These are phyloP conservation scores for Cadophora luteo-olivacea DNA, from an alignment of 2,329 filamentous ascomycete genomes.

Conservation along the genomic window DNA sequence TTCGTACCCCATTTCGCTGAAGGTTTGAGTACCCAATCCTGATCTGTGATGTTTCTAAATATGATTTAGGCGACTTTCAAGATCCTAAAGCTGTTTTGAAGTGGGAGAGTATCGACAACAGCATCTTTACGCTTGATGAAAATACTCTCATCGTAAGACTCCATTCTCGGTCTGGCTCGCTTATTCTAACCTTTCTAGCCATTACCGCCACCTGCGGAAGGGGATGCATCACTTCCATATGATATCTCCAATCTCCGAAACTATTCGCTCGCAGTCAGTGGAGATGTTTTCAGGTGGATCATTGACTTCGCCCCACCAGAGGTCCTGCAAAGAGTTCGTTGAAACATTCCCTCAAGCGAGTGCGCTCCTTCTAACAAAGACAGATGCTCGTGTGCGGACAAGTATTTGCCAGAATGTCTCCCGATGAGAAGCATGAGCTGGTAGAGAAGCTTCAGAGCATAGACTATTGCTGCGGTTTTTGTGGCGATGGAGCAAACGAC, in stretches of 20 bases:
- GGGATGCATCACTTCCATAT: slow-evolving; percentile 84
- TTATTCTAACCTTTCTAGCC: slow-evolving; percentile 57
- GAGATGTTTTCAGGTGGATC: slow-evolving; percentile 96
- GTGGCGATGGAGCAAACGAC: slow-evolving; percentile 96
- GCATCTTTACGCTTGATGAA: slow-evolving; percentile 76
- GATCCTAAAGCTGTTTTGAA: slow-evolving; percentile 75
- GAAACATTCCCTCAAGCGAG: neutral
- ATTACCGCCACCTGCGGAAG: slow-evolving; percentile 70
- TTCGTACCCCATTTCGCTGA: slow-evolving; percentile 90
- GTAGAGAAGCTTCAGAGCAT: slow-evolving; percentile 97
- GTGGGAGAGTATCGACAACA: slow-evolving; percentile 97
- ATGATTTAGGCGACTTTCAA: slow-evolving; percentile 65
- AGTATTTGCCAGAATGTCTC: slow-evolving; percentile 98
- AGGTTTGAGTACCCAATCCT: slow-evolving; percentile 52
- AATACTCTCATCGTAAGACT: slow-evolving; percentile 72
- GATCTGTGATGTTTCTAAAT: slow-evolving; percentile 9
- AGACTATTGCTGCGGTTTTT: slow-evolving; percentile 95
- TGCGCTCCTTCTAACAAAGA: neutral
- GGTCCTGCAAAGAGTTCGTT: slow-evolving; percentile 70
- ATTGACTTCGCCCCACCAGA: slow-evolving; percentile 88
- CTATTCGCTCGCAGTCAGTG: slow-evolving; percentile 87
- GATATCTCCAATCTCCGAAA: slow-evolving; percentile 82
- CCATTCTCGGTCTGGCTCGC: neutral
- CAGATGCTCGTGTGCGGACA: slow-evolving; percentile 90
- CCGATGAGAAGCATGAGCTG: slow-evolving; percentile 96